These are phyloP conservation scores for Mucor racemosus DNA, from an alignment of 371 early-diverging fungal species.

Conservation along the genomic window DNA sequence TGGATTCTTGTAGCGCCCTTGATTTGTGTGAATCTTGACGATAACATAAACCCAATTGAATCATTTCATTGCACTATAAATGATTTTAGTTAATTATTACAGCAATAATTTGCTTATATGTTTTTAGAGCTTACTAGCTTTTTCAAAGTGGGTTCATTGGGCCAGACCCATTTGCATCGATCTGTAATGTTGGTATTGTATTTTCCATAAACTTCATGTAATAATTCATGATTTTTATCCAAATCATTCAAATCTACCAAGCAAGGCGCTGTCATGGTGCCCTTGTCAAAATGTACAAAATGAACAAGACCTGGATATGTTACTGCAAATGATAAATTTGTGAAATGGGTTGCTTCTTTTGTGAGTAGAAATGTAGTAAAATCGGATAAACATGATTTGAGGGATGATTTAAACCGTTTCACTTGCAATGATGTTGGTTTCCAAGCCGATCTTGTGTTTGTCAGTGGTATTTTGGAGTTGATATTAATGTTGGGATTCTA, in stretches of 20 bases:
- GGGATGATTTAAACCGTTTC: constrained; percentile 27
- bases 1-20: constrained; percentile 15
- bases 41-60: constrained; percentile 20
- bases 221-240: constrained; percentile 38
- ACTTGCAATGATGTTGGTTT: constrained; percentile 29
- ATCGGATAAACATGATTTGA: constrained; percentile 35
- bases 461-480: background rate
- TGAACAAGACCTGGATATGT: constrained; percentile 54
- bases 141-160: constrained; percentile 23
- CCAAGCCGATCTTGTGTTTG: constrained; percentile 15
- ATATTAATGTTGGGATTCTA: background rate
- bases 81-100: too few relatives aligned
- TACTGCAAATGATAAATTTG: constrained; percentile 46
- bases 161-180: constrained; percentile 34
- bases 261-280: constrained; percentile 36
- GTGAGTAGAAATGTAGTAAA: constrained; percentile 46
- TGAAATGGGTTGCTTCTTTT: constrained; percentile 53
- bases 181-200: constrained; percentile 19
- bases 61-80: constrained; percentile 25
- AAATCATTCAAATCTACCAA: constrained; percentile 43
- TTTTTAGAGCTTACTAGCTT: constrained; percentile 26
- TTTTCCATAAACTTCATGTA: constrained; percentile 36
- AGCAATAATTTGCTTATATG: too few relatives aligned
- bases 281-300: constrained; percentile 44
- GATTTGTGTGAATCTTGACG: constrained; percentile 1